A percentile compares a stretch with the other conserved stretches of the same genome.
phyloP scores from a whole-genome alignment of 148 eudicot species.

The Hydrangea macrophylla region DNA sequence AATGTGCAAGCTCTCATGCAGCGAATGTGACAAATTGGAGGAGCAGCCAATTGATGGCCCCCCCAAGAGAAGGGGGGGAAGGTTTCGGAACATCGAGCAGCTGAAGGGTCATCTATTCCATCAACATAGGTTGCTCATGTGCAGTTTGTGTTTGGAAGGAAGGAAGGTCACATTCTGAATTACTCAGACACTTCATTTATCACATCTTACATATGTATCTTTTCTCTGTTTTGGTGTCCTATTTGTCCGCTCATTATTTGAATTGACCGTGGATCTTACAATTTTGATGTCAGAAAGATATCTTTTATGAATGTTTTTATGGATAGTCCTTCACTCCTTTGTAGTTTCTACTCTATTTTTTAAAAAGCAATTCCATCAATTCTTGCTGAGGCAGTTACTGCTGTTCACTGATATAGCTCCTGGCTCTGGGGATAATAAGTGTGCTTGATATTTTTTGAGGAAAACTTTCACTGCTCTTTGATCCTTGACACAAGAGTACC shows the following conservation, averaged over 20 bases:
- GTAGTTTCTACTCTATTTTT: too few relatives aligned
- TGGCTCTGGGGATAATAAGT: too few relatives aligned
- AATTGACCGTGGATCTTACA: neutral
- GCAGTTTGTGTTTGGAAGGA: constrained; percentile 91
- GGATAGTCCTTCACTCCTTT: too few relatives aligned
- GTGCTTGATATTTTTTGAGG: too few relatives aligned
- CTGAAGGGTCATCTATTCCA: constrained; percentile 86
- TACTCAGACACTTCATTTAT: neutral
- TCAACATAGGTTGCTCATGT: constrained; percentile 70
- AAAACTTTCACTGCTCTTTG: too few relatives aligned
- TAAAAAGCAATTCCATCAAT: too few relatives aligned
- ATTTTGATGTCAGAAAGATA: neutral
- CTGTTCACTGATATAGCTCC: too few relatives aligned
- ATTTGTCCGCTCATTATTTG: neutral
- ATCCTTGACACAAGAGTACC: too few relatives aligned
- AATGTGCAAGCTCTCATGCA: constrained; percentile 91
- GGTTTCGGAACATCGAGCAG: constrained; percentile 74
- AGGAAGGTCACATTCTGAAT: constrained; percentile 64
- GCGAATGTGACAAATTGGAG: constrained; percentile 69
- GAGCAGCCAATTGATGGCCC: constrained; percentile 38
- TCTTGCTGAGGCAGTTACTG: too few relatives aligned
- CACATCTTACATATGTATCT: neutral
- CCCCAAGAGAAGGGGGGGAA: constrained; percentile 44
- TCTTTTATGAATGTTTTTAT: neutral
- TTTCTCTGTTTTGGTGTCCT: neutral